Base-by-base conservation (phyloP, 768 basidiomycete genomes). In the Suillus cothurnatus region DNA sequence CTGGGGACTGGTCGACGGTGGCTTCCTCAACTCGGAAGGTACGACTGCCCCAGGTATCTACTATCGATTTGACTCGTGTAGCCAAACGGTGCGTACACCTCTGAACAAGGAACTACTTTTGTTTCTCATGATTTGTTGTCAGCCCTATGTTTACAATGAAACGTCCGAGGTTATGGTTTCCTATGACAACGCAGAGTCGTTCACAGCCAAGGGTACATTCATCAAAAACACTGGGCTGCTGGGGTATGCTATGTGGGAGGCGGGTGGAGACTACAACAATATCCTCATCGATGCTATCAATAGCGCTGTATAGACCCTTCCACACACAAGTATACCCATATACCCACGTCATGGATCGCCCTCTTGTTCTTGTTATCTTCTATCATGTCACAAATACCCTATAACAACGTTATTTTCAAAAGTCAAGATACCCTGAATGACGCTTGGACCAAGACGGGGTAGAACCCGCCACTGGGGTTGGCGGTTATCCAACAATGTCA, bases 71-170 rank as follows among this genome's bases (percentile, higher is more conserved):
- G 90, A 92, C 65, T 71, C 81, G 6, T 93, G 92, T 79, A 90
- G 86, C 67, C 84, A 91, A 77, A 94, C 92, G 64, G 92, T 93
- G 67, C 47, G 87, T 79, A 3, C 4, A 11, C 43, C 6, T 12
- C 15, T 57, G 6, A 28, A 34, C 64, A 34, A 2, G 43, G 15
- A 8, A 3, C 32, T 6, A 60, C 1, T 57, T 55, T 14, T 61
- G 41, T 69, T 39, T 74, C 17, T 0, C 31, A 58, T 52, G 17
- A 5, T 19, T 50, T n/a, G 26, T 21, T 36, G 19, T n/a, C 71
- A 93, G 92, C 88, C 91, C 0, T 91, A 83, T 66, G 82, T 91
- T 26, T 92, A 91, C 74, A 82, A 89, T 72, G 65, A 81, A 47
- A 77, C 77, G 1, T 79, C 81, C 0, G 76, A 86, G 55, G 77